Evolutionary conservation across 2,329 filamentous ascomycete genomes (phyloP).

Genomic region (Calonectria multiphialidica): DNA sequence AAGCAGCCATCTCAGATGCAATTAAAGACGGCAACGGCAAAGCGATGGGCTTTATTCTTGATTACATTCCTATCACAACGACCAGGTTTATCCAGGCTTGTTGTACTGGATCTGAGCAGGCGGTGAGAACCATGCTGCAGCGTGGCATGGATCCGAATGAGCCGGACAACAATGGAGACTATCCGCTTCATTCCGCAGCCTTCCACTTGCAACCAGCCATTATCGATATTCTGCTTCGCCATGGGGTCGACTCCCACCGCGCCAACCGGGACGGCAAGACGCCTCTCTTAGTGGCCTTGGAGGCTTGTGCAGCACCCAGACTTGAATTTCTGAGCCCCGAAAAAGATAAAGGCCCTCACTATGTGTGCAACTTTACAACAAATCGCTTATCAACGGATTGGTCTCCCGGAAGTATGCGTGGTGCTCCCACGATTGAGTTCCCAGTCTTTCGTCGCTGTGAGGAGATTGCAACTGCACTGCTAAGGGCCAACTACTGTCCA

Average conservation of each 20-base stretch:
- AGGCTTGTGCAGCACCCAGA: constrained; percentile 4
- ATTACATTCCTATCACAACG: not conserved
- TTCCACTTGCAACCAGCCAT: not conserved
- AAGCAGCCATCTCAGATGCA: not conserved
- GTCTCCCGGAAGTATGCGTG: not conserved
- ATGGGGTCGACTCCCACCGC: not conserved
- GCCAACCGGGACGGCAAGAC: not conserved
- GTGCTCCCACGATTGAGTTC: not conserved
- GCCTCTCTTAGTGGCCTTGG: not conserved
- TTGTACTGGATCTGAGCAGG: not conserved
- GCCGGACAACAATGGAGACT: not conserved
- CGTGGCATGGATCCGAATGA: constrained; percentile 5
- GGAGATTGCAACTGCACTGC: not conserved
- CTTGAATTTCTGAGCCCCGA: not conserved
- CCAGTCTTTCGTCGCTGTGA: not conserved
- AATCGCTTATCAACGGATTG: not conserved
- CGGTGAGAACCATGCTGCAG: not conserved
- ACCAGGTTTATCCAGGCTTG: not conserved
- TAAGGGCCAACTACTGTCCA: not conserved
- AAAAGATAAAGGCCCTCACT: not conserved
- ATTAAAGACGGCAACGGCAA: not conserved
- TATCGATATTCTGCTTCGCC: not conserved
- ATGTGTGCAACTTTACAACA: not conserved
- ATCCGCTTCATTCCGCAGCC: constrained; percentile 8
- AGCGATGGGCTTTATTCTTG: not conserved